Base-by-base conservation (phyloP, 805 yeast genomes). In the Helenozyma rhizophorensis region DNA sequence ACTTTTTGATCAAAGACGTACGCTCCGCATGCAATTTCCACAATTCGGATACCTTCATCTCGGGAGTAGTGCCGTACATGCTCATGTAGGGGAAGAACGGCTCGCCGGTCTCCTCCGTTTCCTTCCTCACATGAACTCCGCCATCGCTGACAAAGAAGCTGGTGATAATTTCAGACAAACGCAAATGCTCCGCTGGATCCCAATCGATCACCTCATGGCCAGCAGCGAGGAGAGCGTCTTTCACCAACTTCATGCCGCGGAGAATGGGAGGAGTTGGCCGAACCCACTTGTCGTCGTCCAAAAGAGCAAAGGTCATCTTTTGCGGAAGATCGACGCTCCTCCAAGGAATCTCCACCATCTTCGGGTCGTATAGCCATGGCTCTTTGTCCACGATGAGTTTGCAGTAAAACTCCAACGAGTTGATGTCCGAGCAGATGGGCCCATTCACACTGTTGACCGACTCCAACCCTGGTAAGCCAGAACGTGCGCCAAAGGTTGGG, bases 241-340 rank as follows among this genome's bases (percentile, higher is more conserved):
- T 34, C 19, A 57, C 58, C 7, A 46, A 47, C 14, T 61, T 48
- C 34, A 77, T 26, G 1, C 72, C 76, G 39, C 80, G 60, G 5
- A 54, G 43, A 12, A 78, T 64, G 8, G 82, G 80, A 1, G 83
- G 82, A 19, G 72, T 72, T 9, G 82, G 81, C 13, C 62, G 58
- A 5, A 70, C 62, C 15, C 57, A 45, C 7, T 68, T 69, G 46
- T 75, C 78, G 36, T 62, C 63, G 18, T 43, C 44, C 45, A 70
- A 42, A 11, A 74, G 51, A 3, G 70, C 76, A 43, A 74, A 50
- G n/a, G 55, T 64, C 18, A 74, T 46, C 39, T 60, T 66, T 27
- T 54, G 50, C 7, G 68, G 63, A 23, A 63, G 33, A 16, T 48
- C 50, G 0, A 48, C 47, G 1, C 46, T 40, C 37, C 67, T 57